Evolutionary conservation across 2,329 filamentous ascomycete genomes (phyloP).

Genomic region (Alternaria novae-zelandiae): DNA sequence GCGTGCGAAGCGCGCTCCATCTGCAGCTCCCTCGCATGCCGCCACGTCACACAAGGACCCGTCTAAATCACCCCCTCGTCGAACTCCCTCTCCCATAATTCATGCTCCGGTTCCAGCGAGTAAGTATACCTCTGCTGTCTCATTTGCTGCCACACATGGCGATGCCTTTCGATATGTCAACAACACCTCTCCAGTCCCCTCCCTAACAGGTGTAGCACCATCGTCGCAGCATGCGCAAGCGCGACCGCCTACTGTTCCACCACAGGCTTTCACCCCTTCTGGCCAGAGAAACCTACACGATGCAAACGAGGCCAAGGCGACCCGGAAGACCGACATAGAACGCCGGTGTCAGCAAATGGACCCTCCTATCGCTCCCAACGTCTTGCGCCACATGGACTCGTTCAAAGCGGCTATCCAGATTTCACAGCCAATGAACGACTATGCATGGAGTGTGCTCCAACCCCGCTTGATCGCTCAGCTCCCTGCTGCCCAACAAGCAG

Average conservation of each 20-base stretch:
- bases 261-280: slow-evolving; percentile 41
- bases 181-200: slow-evolving; percentile 28
- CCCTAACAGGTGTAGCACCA: slow-evolving; percentile 41
- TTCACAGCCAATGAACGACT: slow-evolving; percentile 69
- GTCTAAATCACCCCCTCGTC: slow-evolving; percentile 34
- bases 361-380: slow-evolving; percentile 67
- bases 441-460: slow-evolving; percentile 72
- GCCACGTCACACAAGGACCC: slow-evolving; percentile 23
- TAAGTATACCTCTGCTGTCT: slow-evolving; percentile 38
- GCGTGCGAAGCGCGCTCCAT: slow-evolving; percentile 18
- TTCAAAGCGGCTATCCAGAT: slow-evolving; percentile 78
- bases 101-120: slow-evolving; percentile 43
- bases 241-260: slow-evolving; percentile 43
- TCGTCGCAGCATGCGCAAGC: slow-evolving; percentile 35
- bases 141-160: slow-evolving; percentile 18
- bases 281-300: slow-evolving; percentile 65
- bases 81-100: slow-evolving; percentile 37
- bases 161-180: slow-evolving; percentile 23
- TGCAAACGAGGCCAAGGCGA: slow-evolving; percentile 67
- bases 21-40: slow-evolving; percentile 24
- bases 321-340: slow-evolving; percentile 73
- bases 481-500: slow-evolving; percentile 65
- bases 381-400: slow-evolving; percentile 73
- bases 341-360: slow-evolving; percentile 69
- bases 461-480: slow-evolving; percentile 71